Conservation (phyloP, 2,329 filamentous ascomycete genomes). For the Periconia digitata region DNA sequence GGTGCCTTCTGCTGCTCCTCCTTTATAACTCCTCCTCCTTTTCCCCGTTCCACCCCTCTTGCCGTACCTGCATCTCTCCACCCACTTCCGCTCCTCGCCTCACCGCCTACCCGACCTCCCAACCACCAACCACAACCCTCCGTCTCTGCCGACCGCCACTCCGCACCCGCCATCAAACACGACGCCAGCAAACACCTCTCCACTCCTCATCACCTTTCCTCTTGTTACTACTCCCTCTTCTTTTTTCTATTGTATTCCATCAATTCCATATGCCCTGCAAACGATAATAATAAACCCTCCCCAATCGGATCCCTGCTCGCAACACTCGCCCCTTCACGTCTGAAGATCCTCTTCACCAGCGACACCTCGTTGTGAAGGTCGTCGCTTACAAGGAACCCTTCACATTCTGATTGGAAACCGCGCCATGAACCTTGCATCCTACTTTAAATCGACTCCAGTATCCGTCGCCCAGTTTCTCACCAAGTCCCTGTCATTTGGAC, state of each 20-base stretch:
- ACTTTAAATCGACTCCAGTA: constrained; percentile 43
- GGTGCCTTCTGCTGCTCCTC: neutral
- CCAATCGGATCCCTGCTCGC: constrained; percentile 9
- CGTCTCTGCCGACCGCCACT: constrained; percentile 13
- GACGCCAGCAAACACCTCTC: constrained; percentile 19
- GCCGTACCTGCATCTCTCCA: constrained; percentile 21
- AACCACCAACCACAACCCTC: constrained; percentile 20
- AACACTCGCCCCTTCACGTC: constrained; percentile 17
- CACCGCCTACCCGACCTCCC: constrained; percentile 21
- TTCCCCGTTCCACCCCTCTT: neutral
- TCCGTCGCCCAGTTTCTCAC: constrained; percentile 47
- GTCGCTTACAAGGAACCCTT: constrained; percentile 30
- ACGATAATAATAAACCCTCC: constrained; percentile 31
- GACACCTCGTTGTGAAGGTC: constrained; percentile 20
- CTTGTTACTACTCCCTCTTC: constrained; percentile 11
- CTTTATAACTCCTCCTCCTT: constrained; percentile 5
- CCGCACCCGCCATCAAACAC: constrained; percentile 14
- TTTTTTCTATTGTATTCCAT: neutral
- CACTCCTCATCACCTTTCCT: constrained; percentile 5
- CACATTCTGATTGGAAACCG: constrained; percentile 24
- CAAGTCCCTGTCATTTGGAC: constrained; percentile 44
- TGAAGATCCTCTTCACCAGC: constrained; percentile 32
- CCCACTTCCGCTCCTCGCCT: constrained; percentile 5
- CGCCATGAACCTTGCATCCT: constrained; percentile 40
- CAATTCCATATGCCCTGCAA: constrained; percentile 9